Evolutionary conservation across 78 protist genomes (phyloP), one percentile per base, ranked within the genome.

Genomic region (Protostelium mycophagum): DNA sequence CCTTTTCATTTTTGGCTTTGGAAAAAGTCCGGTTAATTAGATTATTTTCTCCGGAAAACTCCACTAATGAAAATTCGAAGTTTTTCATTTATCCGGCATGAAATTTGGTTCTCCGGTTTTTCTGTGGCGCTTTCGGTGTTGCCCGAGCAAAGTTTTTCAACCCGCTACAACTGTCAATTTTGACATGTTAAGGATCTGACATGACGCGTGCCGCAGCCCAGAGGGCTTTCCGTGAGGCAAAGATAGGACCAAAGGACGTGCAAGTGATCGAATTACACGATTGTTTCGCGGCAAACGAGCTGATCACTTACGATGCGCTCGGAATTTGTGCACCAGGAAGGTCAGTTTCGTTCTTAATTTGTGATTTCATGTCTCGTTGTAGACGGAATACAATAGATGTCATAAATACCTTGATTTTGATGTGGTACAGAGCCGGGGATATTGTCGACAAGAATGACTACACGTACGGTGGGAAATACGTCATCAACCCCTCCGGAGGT

Each of bases 401-500:
- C n/a, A n/a, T n/a, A n/a, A n/a, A n/a, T n/a, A n/a, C n/a, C n/a
- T n/a, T n/a, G n/a, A n/a, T n/a, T n/a, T n/a, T n/a, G n/a, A n/a
- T n/a, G n/a, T n/a, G n/a, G n/a, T n/a, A n/a, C n/a, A 5, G 16
- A 16, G 73, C 73, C 73, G 73, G 73, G 16, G 16, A 51, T 5
- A 5, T 51, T 16, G 36, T 91, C 51, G 90, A 84, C 83, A 0
- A 34, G 36, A 90, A 90, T 29, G 87, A 87, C 90, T 51, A 83
- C 88, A 91, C 93, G n/a, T 91, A 88, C 88, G 93, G 93, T 36
- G 93, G 93, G 28, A 91, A 91, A 90, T 84, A 85, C 51, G 90
- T 91, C 34, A 85, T 91, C 86, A 91, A 91, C 84, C 93, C 93
- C 1, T 88, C 90, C 28, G 93, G 93, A 28, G 92, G 92, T n/a